Evolutionary conservation across 139 green algal genomes (phyloP).

Genomic region (Tetradesmus obliquus): DNA sequence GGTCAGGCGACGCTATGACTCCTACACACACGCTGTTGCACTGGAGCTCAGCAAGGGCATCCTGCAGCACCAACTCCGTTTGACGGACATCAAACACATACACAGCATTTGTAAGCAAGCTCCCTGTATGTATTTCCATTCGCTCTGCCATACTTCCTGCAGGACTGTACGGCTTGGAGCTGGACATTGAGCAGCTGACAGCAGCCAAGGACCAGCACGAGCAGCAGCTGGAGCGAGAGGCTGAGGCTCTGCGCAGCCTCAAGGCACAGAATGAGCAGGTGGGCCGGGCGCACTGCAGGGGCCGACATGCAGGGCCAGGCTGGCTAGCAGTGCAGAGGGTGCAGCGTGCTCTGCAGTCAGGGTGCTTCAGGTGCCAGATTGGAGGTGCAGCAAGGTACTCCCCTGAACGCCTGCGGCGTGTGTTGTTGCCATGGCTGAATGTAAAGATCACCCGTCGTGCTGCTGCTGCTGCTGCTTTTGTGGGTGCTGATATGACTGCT

Average conservation of each 20-base stretch:
- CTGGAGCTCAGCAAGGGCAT: background rate
- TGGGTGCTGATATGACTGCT: background rate
- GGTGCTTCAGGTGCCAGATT: background rate
- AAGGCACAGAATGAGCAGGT: slow-evolving; percentile 46
- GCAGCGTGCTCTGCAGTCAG: background rate
- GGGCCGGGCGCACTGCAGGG: background rate
- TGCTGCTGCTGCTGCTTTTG: background rate
- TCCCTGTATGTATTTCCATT: background rate
- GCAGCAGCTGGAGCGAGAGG: slow-evolving; percentile 20
- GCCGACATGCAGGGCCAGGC: background rate
- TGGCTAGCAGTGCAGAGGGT: background rate
- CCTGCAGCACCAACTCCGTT: background rate
- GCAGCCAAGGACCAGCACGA: slow-evolving; percentile 29
- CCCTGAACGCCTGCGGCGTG: too few species aligned
- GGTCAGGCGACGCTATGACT: background rate
- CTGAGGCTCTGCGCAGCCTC: slow-evolving; percentile 18
- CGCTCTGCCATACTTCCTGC: background rate
- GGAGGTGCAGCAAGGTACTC: too few species aligned
- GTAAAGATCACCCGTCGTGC: too few species aligned
- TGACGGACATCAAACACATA: background rate
- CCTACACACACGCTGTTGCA: background rate
- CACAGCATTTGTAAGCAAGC: background rate
- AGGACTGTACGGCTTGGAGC: slow-evolving; percentile 21
- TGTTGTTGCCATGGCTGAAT: too few species aligned
- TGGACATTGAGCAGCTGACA: slow-evolving; percentile 29